phyloP scores from a whole-genome alignment of 495 filamentous ascomycete species.

The Chaetomium cochliodes region DNA sequence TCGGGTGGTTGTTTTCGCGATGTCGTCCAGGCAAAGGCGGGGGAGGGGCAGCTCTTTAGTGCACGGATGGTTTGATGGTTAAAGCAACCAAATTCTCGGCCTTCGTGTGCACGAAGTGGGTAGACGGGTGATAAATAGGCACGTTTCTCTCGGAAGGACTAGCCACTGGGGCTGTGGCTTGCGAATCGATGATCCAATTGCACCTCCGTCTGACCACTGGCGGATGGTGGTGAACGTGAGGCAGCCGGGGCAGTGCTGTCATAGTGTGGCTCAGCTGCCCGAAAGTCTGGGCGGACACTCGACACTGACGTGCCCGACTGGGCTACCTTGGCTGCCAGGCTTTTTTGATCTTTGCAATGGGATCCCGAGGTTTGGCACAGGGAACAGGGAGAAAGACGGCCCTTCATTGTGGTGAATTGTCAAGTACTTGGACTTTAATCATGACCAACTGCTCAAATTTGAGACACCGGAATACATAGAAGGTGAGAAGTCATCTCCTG shows the following conservation, averaged over 20 bases:
- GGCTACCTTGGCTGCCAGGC: neutral
- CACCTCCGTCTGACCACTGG: neutral
- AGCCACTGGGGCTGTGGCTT: neutral
- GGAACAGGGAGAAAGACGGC: no score
- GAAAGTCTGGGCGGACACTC: no score
- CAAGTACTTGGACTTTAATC: no score
- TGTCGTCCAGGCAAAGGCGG: neutral
- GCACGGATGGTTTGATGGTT: neutral
- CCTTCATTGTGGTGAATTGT: no score
- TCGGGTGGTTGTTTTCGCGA: neutral
- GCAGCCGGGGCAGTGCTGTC: conserved; percentile 17
- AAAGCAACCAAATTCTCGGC: neutral
- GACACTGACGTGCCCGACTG: no score
- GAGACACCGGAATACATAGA: no score
- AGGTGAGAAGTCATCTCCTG: no score
- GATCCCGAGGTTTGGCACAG: no score
- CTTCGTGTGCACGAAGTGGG: neutral
- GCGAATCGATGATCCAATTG: neutral
- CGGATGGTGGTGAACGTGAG: neutral
- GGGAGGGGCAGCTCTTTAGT: conserved; percentile 6
- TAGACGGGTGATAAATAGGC: neutral
- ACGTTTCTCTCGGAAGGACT: neutral
- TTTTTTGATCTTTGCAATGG: neutral
- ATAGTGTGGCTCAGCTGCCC: conserved; percentile 16
- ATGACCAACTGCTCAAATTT: no score